phyloP scores from a whole-genome alignment of 169 alveolate genomes.

The Amoebophrya sp. region DNA sequence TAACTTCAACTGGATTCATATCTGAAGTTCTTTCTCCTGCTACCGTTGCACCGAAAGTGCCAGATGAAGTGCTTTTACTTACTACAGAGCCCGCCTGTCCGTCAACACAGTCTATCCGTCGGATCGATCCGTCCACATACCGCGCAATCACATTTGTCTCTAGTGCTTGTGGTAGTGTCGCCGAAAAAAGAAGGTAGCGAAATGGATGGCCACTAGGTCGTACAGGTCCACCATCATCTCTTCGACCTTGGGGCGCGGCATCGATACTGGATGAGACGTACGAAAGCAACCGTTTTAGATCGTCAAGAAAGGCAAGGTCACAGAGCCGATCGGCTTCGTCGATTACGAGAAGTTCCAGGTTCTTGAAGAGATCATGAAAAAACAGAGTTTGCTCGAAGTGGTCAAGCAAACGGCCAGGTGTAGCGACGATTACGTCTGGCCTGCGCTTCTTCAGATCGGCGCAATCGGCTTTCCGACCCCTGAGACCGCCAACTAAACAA shows the following conservation, averaged over 20 bases:
- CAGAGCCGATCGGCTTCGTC: slow-evolving; percentile 85
- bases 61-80: not conserved
- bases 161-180: slow-evolving; percentile 48
- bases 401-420: slow-evolving; percentile 87
- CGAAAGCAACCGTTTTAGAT: slow-evolving; percentile 46
- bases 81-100: not conserved
- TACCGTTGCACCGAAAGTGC: too few relatives aligned
- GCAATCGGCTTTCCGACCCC: slow-evolving; percentile 75
- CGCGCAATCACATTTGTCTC: slow-evolving; percentile 26
- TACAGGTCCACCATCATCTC: too few relatives aligned
- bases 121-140: not conserved
- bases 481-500: slow-evolving; percentile 85
- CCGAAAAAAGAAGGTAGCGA: slow-evolving; percentile 51
- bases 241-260: too few relatives aligned
- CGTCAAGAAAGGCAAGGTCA: slow-evolving; percentile 48
- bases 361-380: slow-evolving; percentile 68
- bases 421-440: slow-evolving; percentile 84
- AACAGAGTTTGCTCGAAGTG: slow-evolving; percentile 85
- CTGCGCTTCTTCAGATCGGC: slow-evolving; percentile 67
- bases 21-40: too few relatives aligned
- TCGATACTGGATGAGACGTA: slow-evolving; percentile 44
- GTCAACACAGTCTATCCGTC: not conserved
- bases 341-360: slow-evolving; percentile 71
- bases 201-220: too few relatives aligned
- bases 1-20: too few relatives aligned